Conservation (phyloP, 2,329 filamentous ascomycete species). For the Aspergillus neotritici region DNA sequence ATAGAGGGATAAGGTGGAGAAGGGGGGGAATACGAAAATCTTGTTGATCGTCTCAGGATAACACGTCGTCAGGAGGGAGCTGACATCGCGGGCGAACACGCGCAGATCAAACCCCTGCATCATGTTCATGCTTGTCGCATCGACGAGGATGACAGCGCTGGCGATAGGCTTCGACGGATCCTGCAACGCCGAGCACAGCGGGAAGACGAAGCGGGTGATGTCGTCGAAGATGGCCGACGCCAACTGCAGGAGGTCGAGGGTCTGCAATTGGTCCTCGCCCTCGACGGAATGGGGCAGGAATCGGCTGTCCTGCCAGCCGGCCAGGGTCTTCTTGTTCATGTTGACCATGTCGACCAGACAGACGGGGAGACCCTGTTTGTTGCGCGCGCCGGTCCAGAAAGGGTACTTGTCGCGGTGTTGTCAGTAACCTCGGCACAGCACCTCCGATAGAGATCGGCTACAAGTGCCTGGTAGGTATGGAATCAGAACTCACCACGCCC, state of each 20-base stretch:
- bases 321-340: not conserved
- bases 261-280: not conserved
- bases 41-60: conserved; percentile 23
- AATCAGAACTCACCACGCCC: conserved; percentile 10
- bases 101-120: conserved; percentile 20
- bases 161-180: conserved; percentile 9
- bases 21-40: conserved; percentile 12
- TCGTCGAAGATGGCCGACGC: conserved; percentile 15
- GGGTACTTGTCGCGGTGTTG: conserved; percentile 21
- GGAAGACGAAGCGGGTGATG: conserved; percentile 19
- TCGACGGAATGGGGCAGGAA: not conserved
- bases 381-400: conserved; percentile 23
- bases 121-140: conserved; percentile 14
- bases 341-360: conserved; percentile 15
- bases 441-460: not conserved
- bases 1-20: not conserved
- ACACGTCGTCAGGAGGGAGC: conserved; percentile 22
- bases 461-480: not conserved
- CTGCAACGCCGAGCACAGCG: conserved; percentile 18
- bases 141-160: conserved; percentile 17
- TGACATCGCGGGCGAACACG: conserved; percentile 18
- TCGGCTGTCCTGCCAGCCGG: not conserved
- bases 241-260: conserved; percentile 17
- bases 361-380: conserved; percentile 17
- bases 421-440: not conserved